Base-by-base conservation (phyloP, 306 rosid genomes). In the Myrica gale region DNA sequence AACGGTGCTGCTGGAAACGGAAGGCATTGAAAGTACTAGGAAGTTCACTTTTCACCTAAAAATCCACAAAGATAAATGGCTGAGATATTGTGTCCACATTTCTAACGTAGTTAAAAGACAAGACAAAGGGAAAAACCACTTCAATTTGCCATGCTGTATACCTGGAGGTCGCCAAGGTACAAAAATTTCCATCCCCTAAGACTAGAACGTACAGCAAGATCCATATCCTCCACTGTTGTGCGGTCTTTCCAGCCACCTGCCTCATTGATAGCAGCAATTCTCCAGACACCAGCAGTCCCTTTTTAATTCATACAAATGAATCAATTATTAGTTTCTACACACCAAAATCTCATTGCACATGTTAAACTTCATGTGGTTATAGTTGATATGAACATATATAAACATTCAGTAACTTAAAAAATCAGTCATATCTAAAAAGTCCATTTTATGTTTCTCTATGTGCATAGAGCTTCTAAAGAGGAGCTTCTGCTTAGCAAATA, bases 231-330 rank as follows among this genome's bases (percentile, higher is more conserved):
- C 60, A 96, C 99, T 0, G 99, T 96, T 45, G 99, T 96, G 71
- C 99, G 84, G 79, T 96, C 99, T 78, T 96, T 96, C 99, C 99
- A 96, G 37, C 99, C 99, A 5, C 99, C 99, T 0, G 99, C 99
- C 82, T 96, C 99, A 11, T 92, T 92, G 65, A 96, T 96, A 7
- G 99, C 99, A 44, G 92, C 98, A 58, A 96, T 92, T 88, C 99
- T 90, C 98, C 99, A 96, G 12, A 96, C 81, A 69, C 99, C 99
- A 45, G 98, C 99, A 47, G 99, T 96, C 20, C 99, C 99, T 95
- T 82, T 83, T 65, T 72, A 69, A 1, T n/a, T 46, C 32, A 50
- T 77, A 50, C 55, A 47, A 47, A 48, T 5, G 32, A 69, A 57
- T 53, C 65, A 48, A 19, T 0, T 19, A n/a, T 51, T 13, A 32